phyloP scores from a whole-genome alignment of 2,329 filamentous ascomycete genomes.

The Camillea tinctor region DNA sequence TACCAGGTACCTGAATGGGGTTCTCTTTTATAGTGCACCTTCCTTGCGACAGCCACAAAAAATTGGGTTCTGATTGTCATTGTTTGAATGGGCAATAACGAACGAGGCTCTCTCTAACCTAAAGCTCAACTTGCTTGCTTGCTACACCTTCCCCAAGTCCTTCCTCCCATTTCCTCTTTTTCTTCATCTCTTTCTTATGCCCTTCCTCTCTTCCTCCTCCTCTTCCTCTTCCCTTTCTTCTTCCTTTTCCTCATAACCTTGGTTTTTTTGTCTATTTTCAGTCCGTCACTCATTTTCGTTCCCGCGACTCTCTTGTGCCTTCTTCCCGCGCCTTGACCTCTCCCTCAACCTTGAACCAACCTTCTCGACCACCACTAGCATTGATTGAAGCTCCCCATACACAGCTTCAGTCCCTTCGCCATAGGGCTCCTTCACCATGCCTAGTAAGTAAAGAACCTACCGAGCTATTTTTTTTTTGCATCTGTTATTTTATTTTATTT shows the following conservation, averaged over 20 bases:
- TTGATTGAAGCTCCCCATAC: constrained; percentile 9
- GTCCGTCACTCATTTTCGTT: neutral
- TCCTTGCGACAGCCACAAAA: neutral
- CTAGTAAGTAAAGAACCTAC: constrained; percentile 24
- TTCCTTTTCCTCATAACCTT: constrained; percentile 4
- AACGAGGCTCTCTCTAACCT: neutral
- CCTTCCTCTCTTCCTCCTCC: neutral
- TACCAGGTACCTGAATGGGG: neutral
- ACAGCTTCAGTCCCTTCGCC: constrained; percentile 8
- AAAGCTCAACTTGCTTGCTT: no score
- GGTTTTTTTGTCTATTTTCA: neutral
- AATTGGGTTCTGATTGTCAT: neutral
- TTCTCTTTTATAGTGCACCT: neutral
- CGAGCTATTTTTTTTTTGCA: no score
- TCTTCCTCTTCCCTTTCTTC: neutral
- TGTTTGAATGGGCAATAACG: neutral
- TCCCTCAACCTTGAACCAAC: neutral
- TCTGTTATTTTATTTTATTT: no score
- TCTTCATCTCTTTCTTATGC: neutral
- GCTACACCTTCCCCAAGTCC: neutral
- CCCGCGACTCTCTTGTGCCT: neutral
- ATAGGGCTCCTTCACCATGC: constrained; percentile 22
- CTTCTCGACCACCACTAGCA: neutral
- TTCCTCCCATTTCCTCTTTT: neutral
- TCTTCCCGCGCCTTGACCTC: neutral